A percentile compares a stretch with the other conserved stretches of the same genome.
Evolutionary conservation across 345 rosid species (phyloP).

Genomic region (Geranium rotundifolium): DNA sequence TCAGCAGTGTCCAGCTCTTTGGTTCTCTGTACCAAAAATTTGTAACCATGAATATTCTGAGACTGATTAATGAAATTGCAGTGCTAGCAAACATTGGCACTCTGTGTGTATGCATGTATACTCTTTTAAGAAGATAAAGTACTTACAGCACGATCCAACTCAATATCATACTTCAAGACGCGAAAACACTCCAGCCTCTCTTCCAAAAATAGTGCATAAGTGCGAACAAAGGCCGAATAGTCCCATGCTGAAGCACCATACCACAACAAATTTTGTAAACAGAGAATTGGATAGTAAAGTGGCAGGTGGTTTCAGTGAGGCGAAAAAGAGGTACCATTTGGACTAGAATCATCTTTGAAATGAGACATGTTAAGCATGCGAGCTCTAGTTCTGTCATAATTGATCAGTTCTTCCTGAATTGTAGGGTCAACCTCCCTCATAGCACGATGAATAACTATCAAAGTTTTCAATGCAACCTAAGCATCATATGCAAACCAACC

Average conservation of each 20-base stretch:
- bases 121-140: background rate
- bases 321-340: constrained; percentile 47
- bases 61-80: background rate
- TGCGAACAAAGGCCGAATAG: constrained; percentile 89
- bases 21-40: constrained; percentile 44
- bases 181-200: constrained; percentile 90
- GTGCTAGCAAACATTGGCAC: background rate
- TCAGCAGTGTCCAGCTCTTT: constrained; percentile 86
- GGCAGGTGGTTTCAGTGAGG: constrained; percentile 4
- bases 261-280: constrained; percentile 9
- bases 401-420: constrained; percentile 87
- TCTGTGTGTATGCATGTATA: background rate
- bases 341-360: constrained; percentile 95
- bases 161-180: constrained; percentile 79
- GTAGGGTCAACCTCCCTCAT: constrained; percentile 97
- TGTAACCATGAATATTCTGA: background rate
- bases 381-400: constrained; percentile 76
- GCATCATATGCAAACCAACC: constrained; percentile 5
- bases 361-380: constrained; percentile 97
- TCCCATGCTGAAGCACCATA: constrained; percentile 68
- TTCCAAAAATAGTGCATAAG: constrained; percentile 87
- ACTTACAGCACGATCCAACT: constrained; percentile 75
- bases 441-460: constrained; percentile 92
- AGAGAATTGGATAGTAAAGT: constrained; percentile 5
- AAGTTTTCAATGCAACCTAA: constrained; percentile 91